phyloP scores from a whole-genome alignment of 2,329 filamentous ascomycete genomes.

The Pseudogymnoascus sp. region DNA sequence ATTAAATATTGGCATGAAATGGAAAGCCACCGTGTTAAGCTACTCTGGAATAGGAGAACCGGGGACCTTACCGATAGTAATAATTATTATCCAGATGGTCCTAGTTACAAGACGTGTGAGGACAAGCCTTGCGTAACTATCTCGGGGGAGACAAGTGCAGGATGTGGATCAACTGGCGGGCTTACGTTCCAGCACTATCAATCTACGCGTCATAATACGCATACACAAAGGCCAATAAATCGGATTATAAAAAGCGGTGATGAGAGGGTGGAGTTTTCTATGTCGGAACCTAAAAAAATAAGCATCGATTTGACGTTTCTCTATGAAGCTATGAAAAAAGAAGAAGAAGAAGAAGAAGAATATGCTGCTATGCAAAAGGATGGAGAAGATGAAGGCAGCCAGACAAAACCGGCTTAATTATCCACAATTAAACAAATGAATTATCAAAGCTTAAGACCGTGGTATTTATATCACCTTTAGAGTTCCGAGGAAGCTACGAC shows the following conservation, averaged over 20 bases:
- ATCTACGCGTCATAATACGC: background rate
- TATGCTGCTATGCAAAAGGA: background rate
- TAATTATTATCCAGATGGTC: background rate
- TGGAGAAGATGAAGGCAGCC: no score
- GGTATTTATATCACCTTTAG: no score
- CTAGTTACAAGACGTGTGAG: constrained; percentile 7
- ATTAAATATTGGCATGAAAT: constrained; percentile 11
- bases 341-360: no score
- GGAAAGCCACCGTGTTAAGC: background rate
- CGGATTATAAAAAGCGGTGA: constrained; percentile 7
- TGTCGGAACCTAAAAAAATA: constrained; percentile 6
- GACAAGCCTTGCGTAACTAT: constrained; percentile 11
- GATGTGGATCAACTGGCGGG: constrained; percentile 7
- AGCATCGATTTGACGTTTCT: background rate
- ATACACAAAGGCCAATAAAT: background rate
- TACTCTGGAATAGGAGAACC: background rate
- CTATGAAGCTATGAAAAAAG: background rate
- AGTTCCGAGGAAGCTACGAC: no score
- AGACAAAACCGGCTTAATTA: no score
- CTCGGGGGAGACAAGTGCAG: constrained; percentile 6
- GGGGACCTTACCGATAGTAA: background rate
- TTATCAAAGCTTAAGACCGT: background rate
- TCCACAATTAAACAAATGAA: background rate
- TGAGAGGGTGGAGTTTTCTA: constrained; percentile 10
- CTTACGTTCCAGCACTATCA: background rate